These are phyloP conservation scores for Nepenthes alata DNA, from an alignment of 179 eudicot genomes.

Conservation along the genomic window DNA sequence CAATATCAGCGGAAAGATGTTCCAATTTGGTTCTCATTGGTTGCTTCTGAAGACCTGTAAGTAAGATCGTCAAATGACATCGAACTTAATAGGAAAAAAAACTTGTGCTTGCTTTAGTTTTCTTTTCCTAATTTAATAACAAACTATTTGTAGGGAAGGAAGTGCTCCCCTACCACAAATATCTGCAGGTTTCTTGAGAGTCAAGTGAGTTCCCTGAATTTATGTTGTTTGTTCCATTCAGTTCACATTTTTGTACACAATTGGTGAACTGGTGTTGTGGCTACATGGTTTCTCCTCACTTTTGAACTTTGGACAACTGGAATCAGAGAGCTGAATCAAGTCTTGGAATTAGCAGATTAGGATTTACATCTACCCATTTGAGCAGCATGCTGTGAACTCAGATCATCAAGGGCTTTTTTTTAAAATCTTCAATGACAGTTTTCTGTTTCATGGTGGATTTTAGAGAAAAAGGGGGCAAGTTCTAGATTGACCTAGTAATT, in stretches of 20 bases:
- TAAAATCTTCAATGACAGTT: no score
- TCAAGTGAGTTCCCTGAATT: slow-evolving; percentile 48
- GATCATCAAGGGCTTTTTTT: no score
- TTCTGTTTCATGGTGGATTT: no score
- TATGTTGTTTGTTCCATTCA: neutral
- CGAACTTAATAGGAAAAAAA: no score
- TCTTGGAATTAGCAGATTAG: no score
- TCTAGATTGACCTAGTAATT: no score
- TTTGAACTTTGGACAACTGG: no score
- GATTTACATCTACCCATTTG: no score
- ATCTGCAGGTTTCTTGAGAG: slow-evolving; percentile 57
- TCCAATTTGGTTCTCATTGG: slow-evolving; percentile 86
- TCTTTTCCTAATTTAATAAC: slow-evolving; percentile 1
- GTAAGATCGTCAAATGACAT: slow-evolving; percentile 6
- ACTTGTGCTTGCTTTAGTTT: neutral
- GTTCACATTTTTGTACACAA: neutral
- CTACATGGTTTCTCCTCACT: neutral
- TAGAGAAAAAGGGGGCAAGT: no score
- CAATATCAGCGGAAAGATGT: slow-evolving; percentile 25
- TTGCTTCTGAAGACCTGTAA: slow-evolving; percentile 63
- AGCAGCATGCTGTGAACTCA: no score
- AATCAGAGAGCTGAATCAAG: no score
- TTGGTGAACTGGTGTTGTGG: neutral
- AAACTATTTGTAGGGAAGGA: slow-evolving; percentile 45
- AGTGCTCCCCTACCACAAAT: slow-evolving; percentile 53